Conservation (phyloP, 1,284 basidiomycete genomes). For the Earliella scabrosa region DNA sequence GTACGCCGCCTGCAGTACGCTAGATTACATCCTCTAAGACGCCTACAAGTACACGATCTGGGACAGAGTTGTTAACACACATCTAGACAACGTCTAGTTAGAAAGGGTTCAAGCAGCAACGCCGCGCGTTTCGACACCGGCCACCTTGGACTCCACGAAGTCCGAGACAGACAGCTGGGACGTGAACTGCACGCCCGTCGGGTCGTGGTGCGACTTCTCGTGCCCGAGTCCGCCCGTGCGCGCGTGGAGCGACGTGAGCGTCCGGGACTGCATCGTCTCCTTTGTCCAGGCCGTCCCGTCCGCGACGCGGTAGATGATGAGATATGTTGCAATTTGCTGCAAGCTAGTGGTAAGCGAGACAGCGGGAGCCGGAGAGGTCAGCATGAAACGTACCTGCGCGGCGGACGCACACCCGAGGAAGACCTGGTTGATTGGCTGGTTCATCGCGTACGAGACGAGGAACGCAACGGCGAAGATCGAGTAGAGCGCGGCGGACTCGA, state of each 20-base stretch:
- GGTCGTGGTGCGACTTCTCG: background rate
- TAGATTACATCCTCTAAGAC: too few relatives aligned
- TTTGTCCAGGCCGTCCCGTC: conserved; percentile 28
- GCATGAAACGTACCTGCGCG: conserved; percentile 12
- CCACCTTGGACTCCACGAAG: background rate
- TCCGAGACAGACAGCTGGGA: conserved; percentile 15
- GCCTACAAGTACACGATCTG: too few relatives aligned
- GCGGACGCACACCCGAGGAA: conserved; percentile 21
- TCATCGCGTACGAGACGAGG: conserved; percentile 46
- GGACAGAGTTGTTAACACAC: too few relatives aligned
- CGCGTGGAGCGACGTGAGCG: conserved; percentile 10
- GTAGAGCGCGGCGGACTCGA: conserved; percentile 49
- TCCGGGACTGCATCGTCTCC: conserved; percentile 20
- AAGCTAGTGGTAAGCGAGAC: background rate
- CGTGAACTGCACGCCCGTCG: conserved; percentile 19
- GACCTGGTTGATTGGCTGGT: conserved; percentile 32
- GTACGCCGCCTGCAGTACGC: too few relatives aligned
- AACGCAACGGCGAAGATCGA: conserved; percentile 46
- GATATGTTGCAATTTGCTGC: conserved; percentile 47
- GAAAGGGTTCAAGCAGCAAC: too few relatives aligned
- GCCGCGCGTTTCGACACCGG: background rate
- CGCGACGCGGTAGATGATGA: conserved; percentile 39
- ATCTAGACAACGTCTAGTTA: too few relatives aligned
- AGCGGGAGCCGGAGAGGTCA: too few relatives aligned
- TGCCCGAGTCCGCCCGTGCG: background rate